These are phyloP conservation scores for Saturnispora besseyi DNA, from an alignment of 805 yeast species.

Conservation along the genomic window DNA sequence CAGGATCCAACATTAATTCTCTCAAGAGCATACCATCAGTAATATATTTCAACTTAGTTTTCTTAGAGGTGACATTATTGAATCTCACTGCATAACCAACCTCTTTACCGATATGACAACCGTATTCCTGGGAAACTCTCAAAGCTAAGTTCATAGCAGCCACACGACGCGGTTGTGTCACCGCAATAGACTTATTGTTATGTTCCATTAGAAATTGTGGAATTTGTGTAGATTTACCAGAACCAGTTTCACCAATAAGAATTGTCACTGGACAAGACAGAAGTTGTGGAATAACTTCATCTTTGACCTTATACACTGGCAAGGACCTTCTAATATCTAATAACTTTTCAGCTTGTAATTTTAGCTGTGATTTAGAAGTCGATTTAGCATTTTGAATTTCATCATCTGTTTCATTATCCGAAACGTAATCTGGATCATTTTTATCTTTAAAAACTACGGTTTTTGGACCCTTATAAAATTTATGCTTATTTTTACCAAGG, in stretches of 20 bases:
- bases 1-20: slow-evolving; percentile 72
- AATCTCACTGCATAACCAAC: slow-evolving; percentile 94
- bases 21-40: slow-evolving; percentile 97
- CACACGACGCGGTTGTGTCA: slow-evolving; percentile 95
- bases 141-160: slow-evolving; percentile 93
- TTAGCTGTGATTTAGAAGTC: slow-evolving; percentile 17
- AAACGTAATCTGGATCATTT: slow-evolving; percentile 13
- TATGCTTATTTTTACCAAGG: neutral
- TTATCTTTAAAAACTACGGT: slow-evolving; percentile 24
- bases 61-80: slow-evolving; percentile 50
- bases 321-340: slow-evolving; percentile 46
- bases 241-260: slow-evolving; percentile 93
- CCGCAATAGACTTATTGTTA: slow-evolving; percentile 53
- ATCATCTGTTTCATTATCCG: slow-evolving; percentile 20
- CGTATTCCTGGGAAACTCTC: slow-evolving; percentile 85
- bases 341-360: slow-evolving; percentile 36
- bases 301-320: slow-evolving; percentile 71
- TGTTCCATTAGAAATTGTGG: slow-evolving; percentile 77
- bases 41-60: slow-evolving; percentile 70
- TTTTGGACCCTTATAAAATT: neutral
- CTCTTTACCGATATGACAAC: slow-evolving; percentile 63
- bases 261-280: slow-evolving; percentile 57
- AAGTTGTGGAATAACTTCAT: slow-evolving; percentile 49
- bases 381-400: slow-evolving; percentile 8
- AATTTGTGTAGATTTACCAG: slow-evolving; percentile 95